phyloP scores from a whole-genome alignment of 73 alveolate genomes.

The Blepharisma stoltei region DNA sequence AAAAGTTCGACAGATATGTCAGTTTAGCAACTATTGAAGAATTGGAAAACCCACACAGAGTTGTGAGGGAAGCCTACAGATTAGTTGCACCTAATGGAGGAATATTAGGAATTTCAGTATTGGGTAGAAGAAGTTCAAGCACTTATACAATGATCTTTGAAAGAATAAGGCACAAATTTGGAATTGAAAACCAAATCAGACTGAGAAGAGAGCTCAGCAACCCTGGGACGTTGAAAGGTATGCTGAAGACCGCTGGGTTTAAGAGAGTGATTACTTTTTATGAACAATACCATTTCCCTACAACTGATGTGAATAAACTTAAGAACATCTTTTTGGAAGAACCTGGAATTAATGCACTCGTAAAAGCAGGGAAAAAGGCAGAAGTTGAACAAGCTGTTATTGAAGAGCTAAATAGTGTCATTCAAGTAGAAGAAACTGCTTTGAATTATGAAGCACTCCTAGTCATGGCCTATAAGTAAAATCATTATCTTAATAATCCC shows the following conservation, averaged over 20 bases:
- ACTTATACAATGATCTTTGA: neutral
- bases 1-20: neutral
- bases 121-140: neutral
- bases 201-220: conserved; percentile 13
- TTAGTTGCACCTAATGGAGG: conserved; percentile 14
- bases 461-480: too few relatives aligned
- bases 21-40: conserved; percentile 22
- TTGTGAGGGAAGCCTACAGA: conserved; percentile 20
- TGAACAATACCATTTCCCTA: neutral
- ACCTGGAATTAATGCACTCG: neutral
- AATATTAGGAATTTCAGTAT: neutral
- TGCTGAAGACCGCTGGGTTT: neutral
- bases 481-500: too few relatives aligned
- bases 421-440: too few relatives aligned
- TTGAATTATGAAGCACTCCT: too few relatives aligned
- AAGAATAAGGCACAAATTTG: neutral
- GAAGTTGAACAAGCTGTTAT: too few relatives aligned
- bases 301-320: neutral
- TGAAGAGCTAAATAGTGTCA: too few relatives aligned
- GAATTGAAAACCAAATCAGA: neutral
- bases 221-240: neutral
- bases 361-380: too few relatives aligned
- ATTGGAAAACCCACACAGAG: neutral
- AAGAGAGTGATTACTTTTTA: neutral
- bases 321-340: conserved; percentile 9